Evolutionary conservation across 2,329 filamentous ascomycete species (phyloP), one percentile per base, ranked within the genome.

Genomic region (Tolypocladium endophyticum): DNA sequence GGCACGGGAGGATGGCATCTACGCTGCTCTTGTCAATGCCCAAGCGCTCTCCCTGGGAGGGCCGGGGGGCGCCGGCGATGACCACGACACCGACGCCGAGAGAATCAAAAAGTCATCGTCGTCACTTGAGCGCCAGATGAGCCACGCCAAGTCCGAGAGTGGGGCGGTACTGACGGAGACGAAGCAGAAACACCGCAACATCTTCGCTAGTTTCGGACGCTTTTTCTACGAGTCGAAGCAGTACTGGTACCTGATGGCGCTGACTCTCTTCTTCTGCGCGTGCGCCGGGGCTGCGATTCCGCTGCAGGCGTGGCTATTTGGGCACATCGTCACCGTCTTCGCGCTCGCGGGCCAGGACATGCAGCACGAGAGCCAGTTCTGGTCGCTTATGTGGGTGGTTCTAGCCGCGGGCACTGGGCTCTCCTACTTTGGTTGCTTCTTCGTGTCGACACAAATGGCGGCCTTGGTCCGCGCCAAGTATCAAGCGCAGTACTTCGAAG

Each of bases 1-100:
- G 1, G 70, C 77, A 3, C 73, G 80, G 43, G 77, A 84, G 5
- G 77, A 76, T 3, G 84, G 88, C 1, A 78, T 88, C 23, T 93
- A 93, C 66, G 81, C 81, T 43, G 81, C 80, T 2, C 80, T 92
- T 6, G 88, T 92, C 1, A 76, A 82, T 60, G 85, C 85, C 4
- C 85, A 88, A 63, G 76, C 81, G 53, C 74, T 87, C 28, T 80
- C 79, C 0, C 74, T 85, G 1, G 80, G 80, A n/a, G 78, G 78
- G 11, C 71, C 77, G 0, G 68, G 69, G 2, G 77, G 77, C 36
- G 72, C 71, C 2, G 58, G 47, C 14, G 61, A 69, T n/a, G 70
- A 70, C 20, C 71, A 75, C 18, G 67, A 65, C 4, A 65, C 76
- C n/a, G 75, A 80, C 39, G 74, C 78, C 11, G 71, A 69, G 1